Conservation (phyloP, 2,329 filamentous ascomycete species). For the Colletotrichum salicis region DNA sequence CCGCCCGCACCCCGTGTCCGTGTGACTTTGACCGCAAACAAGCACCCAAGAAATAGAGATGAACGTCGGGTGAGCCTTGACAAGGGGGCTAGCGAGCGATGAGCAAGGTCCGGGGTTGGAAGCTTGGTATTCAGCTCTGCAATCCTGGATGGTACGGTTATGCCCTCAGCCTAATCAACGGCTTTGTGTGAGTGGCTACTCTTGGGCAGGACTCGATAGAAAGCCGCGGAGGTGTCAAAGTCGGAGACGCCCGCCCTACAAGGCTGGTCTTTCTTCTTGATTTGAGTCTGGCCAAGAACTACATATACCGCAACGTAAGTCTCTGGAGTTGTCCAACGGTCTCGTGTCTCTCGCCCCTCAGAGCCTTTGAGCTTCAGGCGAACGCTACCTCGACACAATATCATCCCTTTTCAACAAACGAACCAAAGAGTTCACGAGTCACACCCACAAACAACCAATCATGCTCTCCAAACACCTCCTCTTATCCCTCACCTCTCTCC, state of each 20-base stretch:
- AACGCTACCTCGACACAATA: neutral
- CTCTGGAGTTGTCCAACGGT: no score
- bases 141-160: no score
- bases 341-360: no score
- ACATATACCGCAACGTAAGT: neutral
- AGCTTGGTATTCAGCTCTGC: neutral
- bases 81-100: neutral
- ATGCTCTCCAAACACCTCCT: slow-evolving; percentile 2
- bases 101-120: neutral
- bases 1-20: no score
- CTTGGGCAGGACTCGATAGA: neutral
- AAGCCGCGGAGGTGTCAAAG: no score
- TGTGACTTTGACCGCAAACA: neutral
- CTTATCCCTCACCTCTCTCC: neutral
- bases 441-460: neutral
- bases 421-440: no score
- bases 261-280: no score
- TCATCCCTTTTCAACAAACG: neutral
- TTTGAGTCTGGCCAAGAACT: neutral
- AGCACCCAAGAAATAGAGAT: no score
- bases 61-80: neutral
- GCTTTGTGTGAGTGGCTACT: no score
- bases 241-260: no score
- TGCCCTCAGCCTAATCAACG: no score
- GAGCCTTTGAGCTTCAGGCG: neutral